phyloP scores from a whole-genome alignment of 2,329 filamentous ascomycete genomes.

The Penicillium digitatum region DNA sequence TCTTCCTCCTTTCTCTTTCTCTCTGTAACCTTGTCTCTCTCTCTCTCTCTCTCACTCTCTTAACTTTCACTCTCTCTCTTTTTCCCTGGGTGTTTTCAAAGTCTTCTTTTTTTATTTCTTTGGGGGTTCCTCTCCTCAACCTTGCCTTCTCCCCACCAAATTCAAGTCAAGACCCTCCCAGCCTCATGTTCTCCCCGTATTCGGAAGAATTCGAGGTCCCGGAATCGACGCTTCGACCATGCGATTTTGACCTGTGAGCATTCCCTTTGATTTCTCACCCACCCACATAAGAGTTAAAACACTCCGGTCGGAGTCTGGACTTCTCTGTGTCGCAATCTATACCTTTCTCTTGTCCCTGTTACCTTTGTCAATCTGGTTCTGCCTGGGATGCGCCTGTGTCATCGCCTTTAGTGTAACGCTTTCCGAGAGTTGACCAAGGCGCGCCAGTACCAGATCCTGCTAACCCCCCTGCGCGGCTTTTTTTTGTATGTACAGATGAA shows the following conservation, averaged over 20 bases:
- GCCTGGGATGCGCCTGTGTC: slow-evolving; percentile 38
- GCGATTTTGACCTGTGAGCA: slow-evolving; percentile 28
- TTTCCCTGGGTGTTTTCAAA: slow-evolving; percentile 5
- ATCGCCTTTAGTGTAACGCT: slow-evolving; percentile 38
- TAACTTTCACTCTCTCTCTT: slow-evolving; percentile 8
- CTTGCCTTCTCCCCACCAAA: neutral
- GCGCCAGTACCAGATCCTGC: slow-evolving; percentile 33
- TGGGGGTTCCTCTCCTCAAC: slow-evolving; percentile 3
- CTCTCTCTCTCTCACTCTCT: too few species aligned
- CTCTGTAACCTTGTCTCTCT: slow-evolving; percentile 15
- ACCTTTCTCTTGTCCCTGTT: slow-evolving; percentile 11
- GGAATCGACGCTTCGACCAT: slow-evolving; percentile 28
- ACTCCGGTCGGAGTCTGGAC: slow-evolving; percentile 13
- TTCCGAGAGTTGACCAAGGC: slow-evolving; percentile 31
- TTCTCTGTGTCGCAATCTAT: slow-evolving; percentile 9
- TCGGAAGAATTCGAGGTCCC: slow-evolving; percentile 30
- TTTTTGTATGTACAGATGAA: slow-evolving; percentile 41
- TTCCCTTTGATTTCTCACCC: slow-evolving; percentile 11
- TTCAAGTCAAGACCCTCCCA: slow-evolving; percentile 6
- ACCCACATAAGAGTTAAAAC: slow-evolving; percentile 8
- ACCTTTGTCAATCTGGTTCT: slow-evolving; percentile 25
- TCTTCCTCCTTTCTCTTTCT: slow-evolving; percentile 2
- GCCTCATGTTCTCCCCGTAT: slow-evolving; percentile 30
- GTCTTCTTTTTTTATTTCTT: slow-evolving; percentile 2
- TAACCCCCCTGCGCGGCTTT: slow-evolving; percentile 31